phyloP scores from a whole-genome alignment of 108 stramenopile genomes.

The Nannochloropsis salina region DNA sequence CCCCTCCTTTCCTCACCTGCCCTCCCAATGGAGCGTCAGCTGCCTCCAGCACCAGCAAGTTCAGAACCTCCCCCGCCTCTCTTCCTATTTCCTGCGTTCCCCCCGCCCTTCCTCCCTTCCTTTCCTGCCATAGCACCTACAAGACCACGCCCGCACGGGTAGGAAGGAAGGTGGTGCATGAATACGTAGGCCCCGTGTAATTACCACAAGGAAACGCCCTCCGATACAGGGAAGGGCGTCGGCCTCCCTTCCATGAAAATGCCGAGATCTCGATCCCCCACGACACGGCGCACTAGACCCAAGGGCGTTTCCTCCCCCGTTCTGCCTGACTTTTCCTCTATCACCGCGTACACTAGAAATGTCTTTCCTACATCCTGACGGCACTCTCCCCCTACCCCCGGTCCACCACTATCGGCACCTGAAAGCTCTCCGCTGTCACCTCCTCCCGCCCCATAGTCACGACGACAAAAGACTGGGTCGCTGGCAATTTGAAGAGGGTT shows the following conservation, averaged over 20 bases:
- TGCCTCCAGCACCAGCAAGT: neutral
- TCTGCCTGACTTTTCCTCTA: neutral
- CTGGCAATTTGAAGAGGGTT: neutral
- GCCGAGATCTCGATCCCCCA: too few species aligned
- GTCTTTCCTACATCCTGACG: too few species aligned
- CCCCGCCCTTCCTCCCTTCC: neutral
- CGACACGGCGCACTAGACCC: too few species aligned
- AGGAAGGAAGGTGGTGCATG: neutral
- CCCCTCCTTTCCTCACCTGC: neutral
- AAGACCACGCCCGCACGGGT: neutral
- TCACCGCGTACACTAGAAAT: too few species aligned
- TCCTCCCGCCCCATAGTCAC: neutral
- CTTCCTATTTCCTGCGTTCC: neutral
- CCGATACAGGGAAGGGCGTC: too few species aligned
- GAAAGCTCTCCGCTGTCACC: neutral
- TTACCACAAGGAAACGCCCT: too few species aligned
- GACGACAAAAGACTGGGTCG: neutral
- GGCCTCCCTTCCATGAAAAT: too few species aligned
- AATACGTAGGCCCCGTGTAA: neutral
- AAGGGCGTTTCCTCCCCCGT: neutral
- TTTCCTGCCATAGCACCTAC: neutral
- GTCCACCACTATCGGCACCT: neutral
- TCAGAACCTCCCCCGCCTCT: neutral
- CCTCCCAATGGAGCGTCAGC: neutral
- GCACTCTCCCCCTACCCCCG: too few species aligned